Evolutionary conservation across 257 asterid genomes (phyloP), one percentile per base, ranked within the genome.

Genomic region (Plantago ovata): DNA sequence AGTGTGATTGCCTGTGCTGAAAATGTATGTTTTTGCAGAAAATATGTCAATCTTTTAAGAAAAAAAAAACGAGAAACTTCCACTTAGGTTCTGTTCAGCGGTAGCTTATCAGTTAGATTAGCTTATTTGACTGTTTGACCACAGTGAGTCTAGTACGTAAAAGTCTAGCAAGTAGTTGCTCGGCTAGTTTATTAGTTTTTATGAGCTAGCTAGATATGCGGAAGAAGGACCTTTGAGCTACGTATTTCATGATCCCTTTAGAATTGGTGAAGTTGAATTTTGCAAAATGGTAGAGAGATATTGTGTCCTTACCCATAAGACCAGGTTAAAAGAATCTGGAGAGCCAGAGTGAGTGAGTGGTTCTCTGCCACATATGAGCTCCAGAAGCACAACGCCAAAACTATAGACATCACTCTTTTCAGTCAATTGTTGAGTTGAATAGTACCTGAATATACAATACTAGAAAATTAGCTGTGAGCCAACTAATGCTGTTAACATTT

Each of bases 371-470:
- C 98, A 87, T 64, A 91, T 87, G 70, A 91, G 86, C 83, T 91
- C 98, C 18, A 91, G 75, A 73, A 91, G 85, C 53, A 91, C 98
- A 20, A 91, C 98, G 24, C 98, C 98, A 13, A 91, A 91, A 72
- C 96, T 87, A 66, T 91, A 91, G 42, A 91, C 73, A 33, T 91
- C 98, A 19, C 98, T 91, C 54, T 87, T 91, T 68, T 87, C 98
- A 5, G 98, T 91, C 52, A 91, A 72, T 66, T 91, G 98, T 67
- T 81, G 83, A 39, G 95, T 85, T 18, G 96, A 74, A 70, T 87
- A 87, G 59, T 91, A 91, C 84, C 98, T 91, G 83, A 40, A 56
- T 28, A 58, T 18, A 39, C 58, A 56, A 14, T 24, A 44, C 32
- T 64, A 54, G n/a, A 3, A 56, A 40, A 53, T 60, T 46, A 10